Evolutionary conservation across 257 asterid species (phyloP), one percentile per base, ranked within the genome.

Genomic region (Ballota nigra): DNA sequence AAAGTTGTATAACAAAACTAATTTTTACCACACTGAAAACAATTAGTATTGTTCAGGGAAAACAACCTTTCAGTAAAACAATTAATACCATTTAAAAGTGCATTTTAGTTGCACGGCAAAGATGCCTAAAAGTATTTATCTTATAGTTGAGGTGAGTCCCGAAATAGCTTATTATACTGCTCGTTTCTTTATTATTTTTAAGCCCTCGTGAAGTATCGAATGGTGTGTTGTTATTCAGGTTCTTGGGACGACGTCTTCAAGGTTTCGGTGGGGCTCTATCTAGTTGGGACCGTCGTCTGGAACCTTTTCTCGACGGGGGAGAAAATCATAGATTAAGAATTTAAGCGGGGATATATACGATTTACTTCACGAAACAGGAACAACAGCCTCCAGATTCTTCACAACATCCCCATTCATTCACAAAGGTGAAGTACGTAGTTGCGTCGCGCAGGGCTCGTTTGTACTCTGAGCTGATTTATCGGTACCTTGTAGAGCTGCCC

Each of bases 241-340:
- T 86, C 96, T 20, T 89, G 96, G 94, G 96, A 87, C 53, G 84
- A 92, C 49, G 96, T 92, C 34, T 92, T 89, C 53, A 74, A 83
- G 72, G 96, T 89, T 51, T 86, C 98, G 0, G 96, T 92, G 26
- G 96, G 96, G 51, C 92, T 92, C 26, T 89, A 92, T 77, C 78
- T 92, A 72, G 86, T 78, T 12, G 98, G 96, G 51, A 87, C 98
- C 0, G 94, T 87, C 45, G 85, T 89, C 15, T 89, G 96, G 96
- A 87, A 89, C 73, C 87, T 86, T 58, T 92, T 92, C 85, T 86
- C 98, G 38, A 89, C 96, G 20, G 98, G 98, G 8, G 96, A 92
- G 84, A 92, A 87, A 77, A 86, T 92, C 31, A 8, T 92, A 43
- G 96, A 92, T 65, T 83, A 78, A 79, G 15, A 20, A 6, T 4